Base-by-base conservation (phyloP, 31 red algal species). In the Endocladia muricata region DNA sequence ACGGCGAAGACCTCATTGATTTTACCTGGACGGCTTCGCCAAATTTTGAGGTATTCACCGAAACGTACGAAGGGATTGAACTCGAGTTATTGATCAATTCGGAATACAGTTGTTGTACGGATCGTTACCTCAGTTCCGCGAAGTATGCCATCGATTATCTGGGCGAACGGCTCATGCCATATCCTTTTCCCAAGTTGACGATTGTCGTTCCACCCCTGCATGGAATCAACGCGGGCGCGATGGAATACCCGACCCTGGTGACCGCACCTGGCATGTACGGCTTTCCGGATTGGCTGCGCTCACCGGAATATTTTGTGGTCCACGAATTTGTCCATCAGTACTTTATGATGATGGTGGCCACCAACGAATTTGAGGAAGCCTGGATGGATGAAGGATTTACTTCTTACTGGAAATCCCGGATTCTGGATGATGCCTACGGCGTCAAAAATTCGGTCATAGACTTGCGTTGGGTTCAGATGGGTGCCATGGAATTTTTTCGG, bases 321-420 rank as follows among this genome's bases (percentile, higher is more conserved):
- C 60, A 64, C 25, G 60, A 64, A 64, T 64, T 64, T 64, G 60
- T 64, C 15, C 60, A 64, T 64, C 60, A 64, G 25, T 64, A 64
- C 26, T 64, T 64, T 64, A 64, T 64, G 60, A 64, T 64, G 60
- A 64, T 64, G 60, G 26, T 64, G 11, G 60, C 60, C 11, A 22
- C 60, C 60, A 64, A 64, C 26, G 60, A 64, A 64, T 23, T 21
- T 21, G 60, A 64, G 26, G 60, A 64, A 25, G 60, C 60, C 15
- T 64, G 60, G 60, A 64, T 64, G 60, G 60, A 64, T 64, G 60
- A 64, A 64, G 60, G 60, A 11, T 64, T 64, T 64, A 64, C 60
- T 11, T 64, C 60, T 64, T 64, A 64, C 26, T 64, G 26, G 15
- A 64, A 64, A 64, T 64, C 60, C 26, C 15, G 60, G 26, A 28